These are phyloP conservation scores for Rubroshorea leprosula DNA, from an alignment of 345 rosid genomes.

Conservation along the genomic window DNA sequence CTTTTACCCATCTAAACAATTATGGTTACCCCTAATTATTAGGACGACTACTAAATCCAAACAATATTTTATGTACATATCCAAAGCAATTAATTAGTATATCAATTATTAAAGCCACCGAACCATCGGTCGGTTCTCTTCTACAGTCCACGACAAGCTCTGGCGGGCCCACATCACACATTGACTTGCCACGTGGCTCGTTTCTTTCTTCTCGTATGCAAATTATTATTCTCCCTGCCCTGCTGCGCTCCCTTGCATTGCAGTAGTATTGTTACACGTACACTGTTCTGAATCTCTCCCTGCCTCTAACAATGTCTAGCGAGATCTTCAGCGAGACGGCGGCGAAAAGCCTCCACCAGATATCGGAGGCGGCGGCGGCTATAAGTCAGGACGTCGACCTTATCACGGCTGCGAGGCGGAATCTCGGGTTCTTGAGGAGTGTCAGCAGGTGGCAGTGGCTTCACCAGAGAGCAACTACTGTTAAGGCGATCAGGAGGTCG, in stretches of 20 bases:
- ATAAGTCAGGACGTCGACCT: constrained; percentile 52
- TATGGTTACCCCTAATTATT: too few species aligned
- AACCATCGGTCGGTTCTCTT: too few species aligned
- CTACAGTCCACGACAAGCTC: too few species aligned
- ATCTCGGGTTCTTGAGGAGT: constrained; percentile 50
- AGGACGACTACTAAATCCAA: too few species aligned
- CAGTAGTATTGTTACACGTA: not conserved
- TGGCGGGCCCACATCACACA: not conserved
- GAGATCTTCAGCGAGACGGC: constrained; percentile 26
- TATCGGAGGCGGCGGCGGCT: constrained; percentile 48
- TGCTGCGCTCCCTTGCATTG: not conserved
- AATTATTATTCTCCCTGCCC: not conserved
- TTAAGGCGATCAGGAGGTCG: constrained; percentile 78
- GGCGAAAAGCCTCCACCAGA: constrained; percentile 52
- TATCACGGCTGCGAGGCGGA: constrained; percentile 61
- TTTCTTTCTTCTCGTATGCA: not conserved
- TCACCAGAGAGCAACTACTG: constrained; percentile 39
- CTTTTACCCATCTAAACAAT: too few species aligned
- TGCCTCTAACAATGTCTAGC: constrained; percentile 21
- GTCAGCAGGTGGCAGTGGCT: constrained; percentile 64
- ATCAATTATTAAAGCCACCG: too few species aligned
- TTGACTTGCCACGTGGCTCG: not conserved
- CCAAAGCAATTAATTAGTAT: too few species aligned
- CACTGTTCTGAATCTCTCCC: not conserved
- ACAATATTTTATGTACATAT: too few species aligned